Evolutionary conservation across 2,329 filamentous ascomycete species (phyloP).

Genomic region (Fusarium annulatum): DNA sequence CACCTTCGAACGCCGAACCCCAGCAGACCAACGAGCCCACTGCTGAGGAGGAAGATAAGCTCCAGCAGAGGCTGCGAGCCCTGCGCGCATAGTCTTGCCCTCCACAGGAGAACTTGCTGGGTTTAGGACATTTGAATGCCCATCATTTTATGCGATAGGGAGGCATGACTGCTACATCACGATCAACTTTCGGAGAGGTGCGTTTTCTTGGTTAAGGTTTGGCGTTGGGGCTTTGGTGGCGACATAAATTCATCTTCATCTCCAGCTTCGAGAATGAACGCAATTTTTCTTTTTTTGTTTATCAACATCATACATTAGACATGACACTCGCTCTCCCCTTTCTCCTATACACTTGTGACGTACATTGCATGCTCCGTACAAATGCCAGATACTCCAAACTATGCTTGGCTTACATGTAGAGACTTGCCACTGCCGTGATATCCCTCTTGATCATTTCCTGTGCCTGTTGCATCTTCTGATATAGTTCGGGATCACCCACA

Average conservation of each 20-base stretch:
- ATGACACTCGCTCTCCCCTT: not conserved
- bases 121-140: not conserved
- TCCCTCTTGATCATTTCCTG: conserved; percentile 98
- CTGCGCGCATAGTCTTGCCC: conserved; percentile 58
- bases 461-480: conserved; percentile 95
- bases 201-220: conserved; percentile 34
- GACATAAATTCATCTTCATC: conserved; percentile 32
- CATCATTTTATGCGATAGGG: not conserved
- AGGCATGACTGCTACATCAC: conserved; percentile 3
- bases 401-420: conserved; percentile 78
- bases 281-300: conserved; percentile 10
- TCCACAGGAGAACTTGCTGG: not conserved
- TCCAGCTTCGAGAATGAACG: conserved; percentile 13
- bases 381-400: conserved; percentile 1
- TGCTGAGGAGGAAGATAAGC: conserved; percentile 81
- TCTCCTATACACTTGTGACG: not conserved
- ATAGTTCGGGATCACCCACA: conserved; percentile 92
- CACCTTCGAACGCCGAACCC: conserved; percentile 68
- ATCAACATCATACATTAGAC: conserved; percentile 24
- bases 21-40: conserved; percentile 73
- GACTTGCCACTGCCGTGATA: conserved; percentile 87
- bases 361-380: not conserved
- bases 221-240: conserved; percentile 40
- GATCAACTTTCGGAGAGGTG: not conserved
- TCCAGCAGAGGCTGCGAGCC: conserved; percentile 70